A percentile compares a stretch with the other conserved stretches of the same genome.
These are phyloP conservation scores for Apiospora phragmitis DNA, from an alignment of 2,329 filamentous ascomycete species.

Conservation along the genomic window DNA sequence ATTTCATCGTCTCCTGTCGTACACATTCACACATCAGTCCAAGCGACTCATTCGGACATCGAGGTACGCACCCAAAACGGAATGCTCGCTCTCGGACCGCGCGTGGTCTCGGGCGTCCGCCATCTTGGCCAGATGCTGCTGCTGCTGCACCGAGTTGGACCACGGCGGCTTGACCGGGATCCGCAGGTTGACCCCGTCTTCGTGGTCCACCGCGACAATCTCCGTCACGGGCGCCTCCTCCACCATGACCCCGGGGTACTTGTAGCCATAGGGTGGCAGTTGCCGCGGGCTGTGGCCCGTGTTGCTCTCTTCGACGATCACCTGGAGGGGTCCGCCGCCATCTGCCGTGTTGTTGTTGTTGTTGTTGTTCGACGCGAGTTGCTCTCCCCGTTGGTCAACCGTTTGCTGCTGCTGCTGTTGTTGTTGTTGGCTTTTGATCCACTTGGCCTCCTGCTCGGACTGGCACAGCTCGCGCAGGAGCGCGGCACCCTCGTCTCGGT, in stretches of 20 bases:
- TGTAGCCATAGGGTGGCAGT: constrained; percentile 1
- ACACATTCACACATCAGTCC: constrained; percentile 2
- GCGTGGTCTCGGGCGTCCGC: constrained; percentile 15
- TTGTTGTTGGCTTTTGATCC: constrained; percentile 13
- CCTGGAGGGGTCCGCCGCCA: constrained; percentile 5
- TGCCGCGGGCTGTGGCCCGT: constrained; percentile 11
- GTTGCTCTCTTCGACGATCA: constrained; percentile 16
- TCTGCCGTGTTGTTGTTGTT: constrained; percentile 12
- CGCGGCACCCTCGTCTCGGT: constrained; percentile 24
- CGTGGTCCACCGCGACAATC: not conserved
- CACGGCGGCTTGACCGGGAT: not conserved
- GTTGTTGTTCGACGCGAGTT: constrained; percentile 3
- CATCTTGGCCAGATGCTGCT: not conserved
- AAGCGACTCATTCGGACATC: constrained; percentile 24
- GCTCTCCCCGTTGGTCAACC: not conserved
- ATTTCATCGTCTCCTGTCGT: not conserved
- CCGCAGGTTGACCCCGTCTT: constrained; percentile 11
- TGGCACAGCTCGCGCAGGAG: constrained; percentile 28
- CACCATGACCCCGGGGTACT: not conserved
- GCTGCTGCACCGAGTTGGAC: not conserved
- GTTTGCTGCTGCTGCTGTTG: constrained; percentile 15
- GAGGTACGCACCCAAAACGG: constrained; percentile 27
- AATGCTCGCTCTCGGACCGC: constrained; percentile 27
- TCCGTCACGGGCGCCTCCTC: constrained; percentile 4
- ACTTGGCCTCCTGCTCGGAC: constrained; percentile 22